These are phyloP conservation scores for Lasiodiplodia hormozganensis DNA, from an alignment of 2,329 filamentous ascomycete species.

Conservation along the genomic window DNA sequence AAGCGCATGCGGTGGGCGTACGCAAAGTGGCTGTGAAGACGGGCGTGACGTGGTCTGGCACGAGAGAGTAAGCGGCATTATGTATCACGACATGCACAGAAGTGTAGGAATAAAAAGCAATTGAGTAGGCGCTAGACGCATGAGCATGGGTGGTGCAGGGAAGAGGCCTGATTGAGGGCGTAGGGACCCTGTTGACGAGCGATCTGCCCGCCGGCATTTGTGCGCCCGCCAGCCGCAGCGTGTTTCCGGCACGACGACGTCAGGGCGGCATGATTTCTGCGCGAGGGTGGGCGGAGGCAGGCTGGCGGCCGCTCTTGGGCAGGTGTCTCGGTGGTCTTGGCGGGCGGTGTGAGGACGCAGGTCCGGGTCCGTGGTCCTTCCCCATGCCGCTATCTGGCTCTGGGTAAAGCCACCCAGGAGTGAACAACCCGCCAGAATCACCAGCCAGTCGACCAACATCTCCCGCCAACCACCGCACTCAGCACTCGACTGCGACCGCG, in stretches of 20 bases:
- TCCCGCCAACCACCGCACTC: conserved; percentile 5
- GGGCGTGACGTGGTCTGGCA: conserved; percentile 2
- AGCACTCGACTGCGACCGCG: neutral
- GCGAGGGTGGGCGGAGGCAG: neutral
- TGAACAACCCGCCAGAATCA: conserved; percentile 21
- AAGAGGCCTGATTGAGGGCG: conserved; percentile 10
- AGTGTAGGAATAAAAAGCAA: conserved; percentile 11
- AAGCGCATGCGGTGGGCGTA: conserved; percentile 92
- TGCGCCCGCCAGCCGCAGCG: conserved; percentile 6
- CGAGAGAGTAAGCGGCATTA: neutral
- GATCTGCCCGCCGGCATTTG: conserved; percentile 6
- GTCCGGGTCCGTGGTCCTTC: conserved; percentile 25
- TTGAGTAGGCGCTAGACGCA: conserved; percentile 4
- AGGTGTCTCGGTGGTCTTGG: conserved; percentile 22
- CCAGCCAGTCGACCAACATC: neutral
- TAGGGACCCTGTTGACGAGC: conserved; percentile 12
- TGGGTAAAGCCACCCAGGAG: conserved; percentile 29
- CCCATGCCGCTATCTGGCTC: conserved; percentile 27
- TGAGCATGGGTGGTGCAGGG: conserved; percentile 5
- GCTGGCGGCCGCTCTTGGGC: conserved; percentile 9
- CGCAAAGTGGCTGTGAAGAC: conserved; percentile 67
- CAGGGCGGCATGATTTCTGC: neutral
- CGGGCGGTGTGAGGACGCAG: conserved; percentile 26
- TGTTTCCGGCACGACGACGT: neutral
- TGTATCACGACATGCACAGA: neutral